Conservation (phyloP, 2,329 filamentous ascomycete species). For the Aspergillus viridinutans region DNA sequence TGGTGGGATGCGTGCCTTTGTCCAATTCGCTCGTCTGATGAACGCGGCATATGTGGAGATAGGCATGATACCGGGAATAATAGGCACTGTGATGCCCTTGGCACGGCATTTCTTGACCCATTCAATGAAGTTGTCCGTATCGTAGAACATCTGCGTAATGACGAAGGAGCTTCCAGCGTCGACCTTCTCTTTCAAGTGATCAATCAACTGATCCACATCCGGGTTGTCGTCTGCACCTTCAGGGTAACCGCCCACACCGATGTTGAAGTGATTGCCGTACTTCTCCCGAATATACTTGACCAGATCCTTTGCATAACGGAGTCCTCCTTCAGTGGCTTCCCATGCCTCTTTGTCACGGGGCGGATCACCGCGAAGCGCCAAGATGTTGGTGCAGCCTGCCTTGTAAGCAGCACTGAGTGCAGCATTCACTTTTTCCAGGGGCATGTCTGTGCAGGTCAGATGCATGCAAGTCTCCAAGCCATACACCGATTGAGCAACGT, state of each 20-base stretch:
- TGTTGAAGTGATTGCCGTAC: constrained; percentile 90
- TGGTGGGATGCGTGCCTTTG: constrained; percentile 76
- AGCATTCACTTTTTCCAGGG: constrained; percentile 81
- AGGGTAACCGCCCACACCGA: constrained; percentile 93
- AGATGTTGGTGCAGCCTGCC: constrained; percentile 93
- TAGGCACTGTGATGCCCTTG: constrained; percentile 76
- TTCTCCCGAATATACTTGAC: constrained; percentile 75
- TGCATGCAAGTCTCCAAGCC: constrained; percentile 99
- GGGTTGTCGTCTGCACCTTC: constrained; percentile 93
- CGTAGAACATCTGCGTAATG: constrained; percentile 99
- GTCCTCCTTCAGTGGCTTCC: constrained; percentile 80
- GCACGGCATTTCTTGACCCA: constrained; percentile 87
- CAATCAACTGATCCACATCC: constrained; percentile 76
- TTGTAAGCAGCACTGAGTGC: constrained; percentile 86
- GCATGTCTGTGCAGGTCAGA: constrained; percentile 98
- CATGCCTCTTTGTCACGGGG: constrained; percentile 91
- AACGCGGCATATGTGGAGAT: constrained; percentile 96
- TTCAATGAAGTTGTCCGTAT: constrained; percentile 86
- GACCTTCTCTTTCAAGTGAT: constrained; percentile 95
- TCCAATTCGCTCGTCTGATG: constrained; percentile 83
- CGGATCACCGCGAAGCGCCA: constrained; percentile 88
- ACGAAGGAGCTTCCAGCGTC: constrained; percentile 92
- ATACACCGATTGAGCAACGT: constrained; percentile 89
- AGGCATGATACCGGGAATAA: constrained; percentile 84
- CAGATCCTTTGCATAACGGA: constrained; percentile 87